Conservation (phyloP, 768 basidiomycete genomes). For the Boletus coccyginus region DNA sequence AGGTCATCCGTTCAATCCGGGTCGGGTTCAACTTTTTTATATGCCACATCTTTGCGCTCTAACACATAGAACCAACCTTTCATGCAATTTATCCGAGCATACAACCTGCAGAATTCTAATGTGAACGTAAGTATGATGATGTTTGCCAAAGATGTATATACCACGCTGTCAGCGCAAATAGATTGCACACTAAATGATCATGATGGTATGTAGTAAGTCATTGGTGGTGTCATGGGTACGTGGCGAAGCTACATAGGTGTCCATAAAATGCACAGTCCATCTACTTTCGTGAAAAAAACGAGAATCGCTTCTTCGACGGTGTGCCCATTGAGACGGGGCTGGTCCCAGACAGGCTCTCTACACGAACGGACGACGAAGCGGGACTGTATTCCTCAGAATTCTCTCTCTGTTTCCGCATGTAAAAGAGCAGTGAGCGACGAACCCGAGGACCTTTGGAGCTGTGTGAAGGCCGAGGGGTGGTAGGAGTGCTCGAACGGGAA, state of each 20-base stretch:
- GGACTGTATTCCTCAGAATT: constrained; percentile 21
- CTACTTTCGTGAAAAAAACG: constrained; percentile 33
- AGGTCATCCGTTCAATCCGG: constrained; percentile 49
- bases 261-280: constrained; percentile 7
- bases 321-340: constrained; percentile 2
- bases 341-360: constrained; percentile 15
- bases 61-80: background rate
- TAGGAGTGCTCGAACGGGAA: constrained; percentile 32
- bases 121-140: constrained; percentile 10
- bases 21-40: constrained; percentile 37
- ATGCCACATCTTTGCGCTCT: too few species aligned
- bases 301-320: constrained; percentile 26
- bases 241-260: constrained; percentile 7
- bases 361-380: constrained; percentile 19
- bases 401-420: constrained; percentile 29
- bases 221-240: constrained; percentile 16
- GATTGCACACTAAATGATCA: constrained; percentile 16
- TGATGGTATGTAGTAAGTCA: constrained; percentile 8
- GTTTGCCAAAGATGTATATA: constrained; percentile 4
- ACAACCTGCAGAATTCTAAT: background rate
- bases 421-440: constrained; percentile 29
- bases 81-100: background rate
- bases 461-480: constrained; percentile 25
- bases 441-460: constrained; percentile 26
- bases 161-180: constrained; percentile 15